phyloP scores from a whole-genome alignment of 75 land plant genomes.

The Sequoiadendron giganteum region DNA sequence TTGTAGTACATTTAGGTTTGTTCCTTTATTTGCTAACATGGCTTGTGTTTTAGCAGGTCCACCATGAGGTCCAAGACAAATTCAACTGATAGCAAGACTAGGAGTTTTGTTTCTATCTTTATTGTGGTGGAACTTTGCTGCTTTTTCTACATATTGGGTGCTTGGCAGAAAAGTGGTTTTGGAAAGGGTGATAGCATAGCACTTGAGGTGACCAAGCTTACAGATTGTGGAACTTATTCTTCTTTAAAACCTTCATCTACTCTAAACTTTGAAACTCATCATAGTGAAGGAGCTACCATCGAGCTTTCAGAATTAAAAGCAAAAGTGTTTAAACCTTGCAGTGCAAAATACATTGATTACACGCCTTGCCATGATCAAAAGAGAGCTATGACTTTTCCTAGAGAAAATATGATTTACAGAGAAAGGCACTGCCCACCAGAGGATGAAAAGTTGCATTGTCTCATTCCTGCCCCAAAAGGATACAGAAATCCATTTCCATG shows the following conservation, averaged over 20 bases:
- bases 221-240: constrained; percentile 40
- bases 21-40: background rate
- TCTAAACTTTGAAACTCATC: constrained; percentile 76
- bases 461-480: constrained; percentile 93
- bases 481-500: constrained; percentile 90
- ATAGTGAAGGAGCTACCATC: constrained; percentile 27
- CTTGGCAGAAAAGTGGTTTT: constrained; percentile 86
- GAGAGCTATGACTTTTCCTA: constrained; percentile 87
- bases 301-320: constrained; percentile 29
- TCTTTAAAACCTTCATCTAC: constrained; percentile 9
- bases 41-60: constrained; percentile 14
- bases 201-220: constrained; percentile 45
- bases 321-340: constrained; percentile 55
- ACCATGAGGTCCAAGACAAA: constrained; percentile 42
- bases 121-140: constrained; percentile 76
- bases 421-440: constrained; percentile 91
- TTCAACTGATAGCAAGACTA: constrained; percentile 44
- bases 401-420: constrained; percentile 71
- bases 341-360: constrained; percentile 61
- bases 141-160: constrained; percentile 77
- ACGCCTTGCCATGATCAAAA: constrained; percentile 91
- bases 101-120: constrained; percentile 60
- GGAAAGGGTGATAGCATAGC: constrained; percentile 74
- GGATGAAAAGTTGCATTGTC: constrained; percentile 70
- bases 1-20: background rate